phyloP scores from a whole-genome alignment of 73 alveolate species.

The Symbiodinium pilosum region DNA sequence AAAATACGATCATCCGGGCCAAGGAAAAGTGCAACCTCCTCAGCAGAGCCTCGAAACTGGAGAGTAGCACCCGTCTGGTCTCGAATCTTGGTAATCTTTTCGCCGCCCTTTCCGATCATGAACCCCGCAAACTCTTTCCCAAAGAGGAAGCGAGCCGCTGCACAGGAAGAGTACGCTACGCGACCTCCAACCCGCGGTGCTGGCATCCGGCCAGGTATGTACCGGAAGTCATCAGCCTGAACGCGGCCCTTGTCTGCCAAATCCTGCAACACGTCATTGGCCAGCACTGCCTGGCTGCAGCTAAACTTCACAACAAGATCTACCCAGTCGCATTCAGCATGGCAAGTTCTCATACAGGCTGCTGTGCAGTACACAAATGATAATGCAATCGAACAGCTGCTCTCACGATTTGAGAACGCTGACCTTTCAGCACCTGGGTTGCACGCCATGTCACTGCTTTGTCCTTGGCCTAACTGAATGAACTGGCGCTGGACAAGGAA shows the following conservation, averaged over 20 bases:
- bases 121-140: constrained; percentile 55
- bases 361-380: neutral
- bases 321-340: too few species aligned
- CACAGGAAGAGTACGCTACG: neutral
- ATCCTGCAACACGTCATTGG: constrained; percentile 63
- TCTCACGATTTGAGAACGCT: constrained; percentile 43
- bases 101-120: constrained; percentile 88
- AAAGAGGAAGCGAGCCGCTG: constrained; percentile 36
- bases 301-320: neutral
- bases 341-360: neutral
- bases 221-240: constrained; percentile 24
- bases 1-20: constrained; percentile 57
- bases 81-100: constrained; percentile 59
- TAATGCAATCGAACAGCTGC: neutral
- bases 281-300: constrained; percentile 28
- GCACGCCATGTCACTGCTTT: neutral
- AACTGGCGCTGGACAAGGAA: neutral
- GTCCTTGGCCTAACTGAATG: neutral
- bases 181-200: neutral
- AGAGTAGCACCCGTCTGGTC: constrained; percentile 75
- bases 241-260: constrained; percentile 78
- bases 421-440: constrained; percentile 27
- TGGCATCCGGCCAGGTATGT: constrained; percentile 59
- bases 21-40: constrained; percentile 61
- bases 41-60: constrained; percentile 59